Conservation (phyloP, 176 grass and related monocot genomes). For the Chloris gayana region DNA sequence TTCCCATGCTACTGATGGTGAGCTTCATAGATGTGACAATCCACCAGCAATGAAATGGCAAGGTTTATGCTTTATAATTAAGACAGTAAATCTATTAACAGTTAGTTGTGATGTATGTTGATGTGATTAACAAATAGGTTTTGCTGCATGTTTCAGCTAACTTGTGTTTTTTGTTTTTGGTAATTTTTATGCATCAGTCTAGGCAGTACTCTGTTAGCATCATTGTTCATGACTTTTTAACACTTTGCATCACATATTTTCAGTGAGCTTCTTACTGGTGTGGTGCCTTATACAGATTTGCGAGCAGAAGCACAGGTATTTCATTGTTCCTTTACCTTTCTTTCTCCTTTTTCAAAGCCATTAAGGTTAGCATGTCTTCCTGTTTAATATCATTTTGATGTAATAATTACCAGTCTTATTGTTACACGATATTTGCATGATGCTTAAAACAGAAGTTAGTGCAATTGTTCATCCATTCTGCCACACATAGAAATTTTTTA, state of each 20-base stretch:
- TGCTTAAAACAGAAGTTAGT: not conserved
- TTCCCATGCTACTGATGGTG: not conserved
- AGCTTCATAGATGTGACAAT: not conserved
- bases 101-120: not conserved
- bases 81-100: not conserved
- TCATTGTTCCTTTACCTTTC: slow-evolving; percentile 32
- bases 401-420: not conserved
- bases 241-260: slow-evolving; percentile 34
- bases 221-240: not conserved
- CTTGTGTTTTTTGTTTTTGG: not conserved
- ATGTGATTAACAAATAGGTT: not conserved
- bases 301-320: slow-evolving; percentile 97
- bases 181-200: not conserved
- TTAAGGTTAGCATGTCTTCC: not conserved
- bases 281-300: slow-evolving; percentile 94
- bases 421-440: slow-evolving; percentile 23
- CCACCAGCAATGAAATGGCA: not conserved
- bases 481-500: not conserved
- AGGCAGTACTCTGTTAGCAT: not conserved
- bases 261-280: slow-evolving; percentile 95
- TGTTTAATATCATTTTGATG: slow-evolving; percentile 1
- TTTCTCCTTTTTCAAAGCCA: slow-evolving; percentile 8
- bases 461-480: slow-evolving; percentile 16
- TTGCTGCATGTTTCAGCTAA: slow-evolving; percentile 2
- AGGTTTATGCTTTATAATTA: not conserved